phyloP scores from a whole-genome alignment of 305 asterid species.

The Fraxinus greggii region DNA sequence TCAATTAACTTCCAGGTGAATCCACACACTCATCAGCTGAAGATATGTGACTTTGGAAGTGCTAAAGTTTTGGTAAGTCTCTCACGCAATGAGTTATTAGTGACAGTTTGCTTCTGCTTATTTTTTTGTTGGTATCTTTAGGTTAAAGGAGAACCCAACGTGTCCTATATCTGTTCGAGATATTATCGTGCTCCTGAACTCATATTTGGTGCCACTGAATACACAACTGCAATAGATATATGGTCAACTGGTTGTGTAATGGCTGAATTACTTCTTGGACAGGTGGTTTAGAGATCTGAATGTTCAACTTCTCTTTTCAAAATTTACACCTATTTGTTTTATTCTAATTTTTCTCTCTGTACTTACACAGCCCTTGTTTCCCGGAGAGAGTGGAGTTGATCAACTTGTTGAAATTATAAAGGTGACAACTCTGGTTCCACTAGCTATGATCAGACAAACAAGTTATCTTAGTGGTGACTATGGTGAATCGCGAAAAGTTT shows the following conservation, averaged over 20 bases:
- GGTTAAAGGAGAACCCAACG: slow-evolving; percentile 98
- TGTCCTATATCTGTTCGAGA: slow-evolving; percentile 92
- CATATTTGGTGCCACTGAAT: slow-evolving; percentile 95
- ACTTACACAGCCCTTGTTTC: slow-evolving; percentile 80
- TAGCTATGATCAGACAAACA: slow-evolving; percentile 6
- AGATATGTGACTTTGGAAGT: slow-evolving; percentile 96
- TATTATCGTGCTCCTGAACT: slow-evolving; percentile 99
- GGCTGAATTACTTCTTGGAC: slow-evolving; percentile 96
- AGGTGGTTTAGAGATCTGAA: slow-evolving; percentile 45
- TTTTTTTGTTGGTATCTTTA: slow-evolving; percentile 33
- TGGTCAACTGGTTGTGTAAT: slow-evolving; percentile 98
- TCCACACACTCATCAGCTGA: slow-evolving; percentile 97
- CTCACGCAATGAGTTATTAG: slow-evolving; percentile 19
- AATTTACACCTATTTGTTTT: slow-evolving; percentile 18
- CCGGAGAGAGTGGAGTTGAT: slow-evolving; percentile 98
- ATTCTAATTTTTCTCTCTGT: slow-evolving; percentile 29
- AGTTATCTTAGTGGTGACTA: slow-evolving; percentile 16
- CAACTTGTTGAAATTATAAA: slow-evolving; percentile 93
- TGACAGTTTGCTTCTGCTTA: slow-evolving; percentile 26
- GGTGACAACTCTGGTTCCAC: slow-evolving; percentile 41
- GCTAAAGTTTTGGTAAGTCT: slow-evolving; percentile 94
- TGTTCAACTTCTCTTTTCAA: slow-evolving; percentile 10
- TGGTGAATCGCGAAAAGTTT: slow-evolving; percentile 8
- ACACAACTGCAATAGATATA: slow-evolving; percentile 91
- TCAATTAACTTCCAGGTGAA: slow-evolving; percentile 68